A percentile compares a stretch with the other conserved stretches of the same genome.
phyloP scores from a whole-genome alignment of 257 asterid species.

The Petunia axillaris region DNA sequence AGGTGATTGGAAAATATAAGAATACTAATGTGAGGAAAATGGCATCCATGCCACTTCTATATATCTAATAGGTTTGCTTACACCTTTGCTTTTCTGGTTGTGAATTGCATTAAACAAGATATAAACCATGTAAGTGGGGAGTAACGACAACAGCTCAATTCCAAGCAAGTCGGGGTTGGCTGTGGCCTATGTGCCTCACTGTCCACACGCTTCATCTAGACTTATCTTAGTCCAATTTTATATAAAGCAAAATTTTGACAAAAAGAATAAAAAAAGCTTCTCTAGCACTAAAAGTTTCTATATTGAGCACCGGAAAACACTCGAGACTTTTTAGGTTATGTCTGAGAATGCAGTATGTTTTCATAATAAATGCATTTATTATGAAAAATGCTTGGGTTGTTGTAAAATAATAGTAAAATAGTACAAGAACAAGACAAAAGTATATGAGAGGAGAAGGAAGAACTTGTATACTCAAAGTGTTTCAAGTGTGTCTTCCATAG shows the following conservation, averaged over 20 bases:
- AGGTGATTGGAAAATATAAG: background rate
- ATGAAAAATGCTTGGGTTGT: too few relatives aligned
- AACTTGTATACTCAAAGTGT: too few relatives aligned
- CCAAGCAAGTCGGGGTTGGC: background rate
- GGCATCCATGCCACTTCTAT: background rate
- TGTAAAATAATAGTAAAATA: too few relatives aligned
- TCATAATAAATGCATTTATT: too few relatives aligned
- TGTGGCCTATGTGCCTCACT: background rate
- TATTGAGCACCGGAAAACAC: background rate
- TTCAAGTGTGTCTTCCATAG: too few relatives aligned
- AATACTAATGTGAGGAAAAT: background rate
- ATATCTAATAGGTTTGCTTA: background rate
- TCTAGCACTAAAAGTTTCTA: background rate
- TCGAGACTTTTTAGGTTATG: background rate
- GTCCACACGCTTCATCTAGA: background rate
- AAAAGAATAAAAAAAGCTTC: background rate
- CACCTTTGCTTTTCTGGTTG: background rate
- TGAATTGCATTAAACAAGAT: background rate
- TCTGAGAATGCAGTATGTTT: too few relatives aligned
- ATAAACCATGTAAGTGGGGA: slow-evolving; percentile 2
- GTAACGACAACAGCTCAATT: background rate
- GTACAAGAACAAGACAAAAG: too few relatives aligned
- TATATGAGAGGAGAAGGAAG: too few relatives aligned
- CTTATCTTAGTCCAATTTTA: background rate
- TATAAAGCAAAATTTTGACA: background rate